Base-by-base conservation (phyloP, 169 alveolate genomes). In the Amoebophrya sp. region DNA sequence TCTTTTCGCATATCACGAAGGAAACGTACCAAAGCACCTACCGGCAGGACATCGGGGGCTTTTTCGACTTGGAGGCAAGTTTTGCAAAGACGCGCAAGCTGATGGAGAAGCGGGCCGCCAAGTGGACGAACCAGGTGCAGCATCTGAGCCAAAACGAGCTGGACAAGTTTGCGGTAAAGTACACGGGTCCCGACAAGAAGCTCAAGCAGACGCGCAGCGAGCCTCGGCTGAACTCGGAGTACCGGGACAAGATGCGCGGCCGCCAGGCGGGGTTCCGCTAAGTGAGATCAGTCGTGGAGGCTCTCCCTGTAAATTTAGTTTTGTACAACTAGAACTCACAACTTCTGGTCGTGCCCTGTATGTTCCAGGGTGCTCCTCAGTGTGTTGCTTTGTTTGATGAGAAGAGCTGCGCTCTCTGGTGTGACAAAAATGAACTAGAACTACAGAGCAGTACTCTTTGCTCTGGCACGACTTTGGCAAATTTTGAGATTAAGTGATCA, bases 11-110 rank as follows among this genome's bases (percentile, higher is more conserved):
- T 25, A 12, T 83, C n/a, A 38, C 23, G 3, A 83, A 83, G 90
- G n/a, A 25, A 1, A 2, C 29, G 29, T 38, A 39, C n/a, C 90
- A 83, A 83, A 12, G 40, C 23, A 7, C 54, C 29, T 83, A 83
- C 90, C 90, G 90, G 23, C 18, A 83, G 3, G 54, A 83, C 90
- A 83, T 83, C 90, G 47, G 54, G 90, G 33, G 90, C 83, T 66
- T 66, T 25, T 66, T 66, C 83, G 32, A 66, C 83, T 25, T 66
- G 83, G 35, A 66, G 23, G 54, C 2, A 41, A 2, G 54, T 12
- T 41, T 25, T 25, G 10, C 35, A 2, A 25, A 25, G 18, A 12
- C 83, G 38, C 1, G 35, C 39, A 66, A 66, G 83, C 83, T 66
- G 35, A 66, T 66, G 83, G 35, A 18, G 38, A 66, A 66, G 83